Percentiles rank a stretch among this genome's conserved stretches.
Evolutionary conservation across 495 filamentous ascomycete genomes (phyloP).

Genomic region (Tuber calosporum): DNA sequence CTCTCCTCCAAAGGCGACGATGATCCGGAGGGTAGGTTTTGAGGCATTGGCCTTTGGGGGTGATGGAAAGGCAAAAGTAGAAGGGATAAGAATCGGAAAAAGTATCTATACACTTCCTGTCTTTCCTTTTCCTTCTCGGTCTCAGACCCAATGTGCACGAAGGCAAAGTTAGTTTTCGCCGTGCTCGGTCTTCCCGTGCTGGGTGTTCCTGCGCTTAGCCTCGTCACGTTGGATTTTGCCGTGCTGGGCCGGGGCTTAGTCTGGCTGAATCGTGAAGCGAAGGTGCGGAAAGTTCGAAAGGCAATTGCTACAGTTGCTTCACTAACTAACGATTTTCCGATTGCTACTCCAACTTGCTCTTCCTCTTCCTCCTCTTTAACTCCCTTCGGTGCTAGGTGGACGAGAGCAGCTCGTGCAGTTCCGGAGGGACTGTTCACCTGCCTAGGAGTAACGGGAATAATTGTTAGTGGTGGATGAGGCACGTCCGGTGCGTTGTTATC

Average conservation of each 20-base stretch:
- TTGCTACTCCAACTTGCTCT: conserved; percentile 26
- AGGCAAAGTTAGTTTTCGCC: conserved; percentile 4
- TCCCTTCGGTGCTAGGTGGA: neutral
- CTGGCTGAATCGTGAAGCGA: conserved; percentile 20
- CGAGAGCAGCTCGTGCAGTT: neutral
- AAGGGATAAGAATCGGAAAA: conserved; percentile 34
- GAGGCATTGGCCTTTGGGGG: conserved; percentile 19
- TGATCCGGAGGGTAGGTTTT: conserved; percentile 6
- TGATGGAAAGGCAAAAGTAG: conserved; percentile 21
- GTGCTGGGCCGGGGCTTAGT: conserved; percentile 14
- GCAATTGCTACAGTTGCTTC: conserved; percentile 33
- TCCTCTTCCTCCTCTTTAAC: conserved; percentile 20
- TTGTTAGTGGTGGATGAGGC: conserved; percentile 44
- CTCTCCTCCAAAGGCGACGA: neutral
- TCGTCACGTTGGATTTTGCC: conserved; percentile 4
- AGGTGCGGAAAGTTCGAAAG: conserved; percentile 36
- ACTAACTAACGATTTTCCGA: conserved; percentile 29
- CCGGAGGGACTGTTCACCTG: neutral
- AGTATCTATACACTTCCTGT: conserved; percentile 36
- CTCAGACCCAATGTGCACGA: conserved; percentile 42
- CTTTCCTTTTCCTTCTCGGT: conserved; percentile 23
- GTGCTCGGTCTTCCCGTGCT: conserved; percentile 52
- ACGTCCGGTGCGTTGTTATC: conserved; percentile 44
- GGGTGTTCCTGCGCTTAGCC: conserved; percentile 45
- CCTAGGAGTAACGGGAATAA: conserved; percentile 39